These are phyloP conservation scores for Dalbergia cochinchinensis DNA, from an alignment of 306 rosid genomes.

Conservation along the genomic window DNA sequence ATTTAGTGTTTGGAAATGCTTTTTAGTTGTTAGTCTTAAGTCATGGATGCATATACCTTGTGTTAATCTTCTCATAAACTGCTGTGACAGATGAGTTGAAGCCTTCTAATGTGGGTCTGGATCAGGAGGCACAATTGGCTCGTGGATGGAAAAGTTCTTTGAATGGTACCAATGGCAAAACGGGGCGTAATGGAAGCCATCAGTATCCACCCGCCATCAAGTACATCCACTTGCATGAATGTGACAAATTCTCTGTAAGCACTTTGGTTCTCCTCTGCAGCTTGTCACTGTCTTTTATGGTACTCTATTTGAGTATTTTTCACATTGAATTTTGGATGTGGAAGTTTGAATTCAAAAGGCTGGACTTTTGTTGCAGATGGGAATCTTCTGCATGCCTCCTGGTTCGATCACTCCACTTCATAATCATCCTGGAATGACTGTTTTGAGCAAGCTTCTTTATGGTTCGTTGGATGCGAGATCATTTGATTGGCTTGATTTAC, in stretches of 20 bases:
- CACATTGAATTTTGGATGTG: constrained; percentile 22
- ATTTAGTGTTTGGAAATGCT: constrained; percentile 9
- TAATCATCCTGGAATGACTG: constrained; percentile 95
- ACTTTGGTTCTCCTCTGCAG: background rate
- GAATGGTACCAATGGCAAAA: constrained; percentile 50
- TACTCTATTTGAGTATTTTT: constrained; percentile 33
- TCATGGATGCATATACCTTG: constrained; percentile 27
- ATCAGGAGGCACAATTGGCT: constrained; percentile 49
- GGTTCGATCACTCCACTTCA: constrained; percentile 82
- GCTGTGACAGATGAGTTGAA: constrained; percentile 49
- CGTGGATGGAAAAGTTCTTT: constrained; percentile 43
- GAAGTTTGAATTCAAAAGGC: constrained; percentile 31
- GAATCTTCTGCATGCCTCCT: constrained; percentile 88
- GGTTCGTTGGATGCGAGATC: constrained; percentile 75
- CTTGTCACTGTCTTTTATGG: background rate
- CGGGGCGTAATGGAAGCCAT: constrained; percentile 38
- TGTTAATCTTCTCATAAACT: constrained; percentile 29
- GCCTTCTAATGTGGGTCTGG: constrained; percentile 60
- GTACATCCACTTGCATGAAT: constrained; percentile 59
- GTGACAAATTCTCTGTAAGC: constrained; percentile 60
- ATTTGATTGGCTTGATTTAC: constrained; percentile 82
- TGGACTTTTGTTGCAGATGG: constrained; percentile 65
- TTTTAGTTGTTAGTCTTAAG: constrained; percentile 1
- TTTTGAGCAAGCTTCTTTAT: constrained; percentile 85
- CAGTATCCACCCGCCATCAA: constrained; percentile 48